Evolutionary conservation across 2,329 filamentous ascomycete species (phyloP).

Genomic region (Fusarium lateritium): DNA sequence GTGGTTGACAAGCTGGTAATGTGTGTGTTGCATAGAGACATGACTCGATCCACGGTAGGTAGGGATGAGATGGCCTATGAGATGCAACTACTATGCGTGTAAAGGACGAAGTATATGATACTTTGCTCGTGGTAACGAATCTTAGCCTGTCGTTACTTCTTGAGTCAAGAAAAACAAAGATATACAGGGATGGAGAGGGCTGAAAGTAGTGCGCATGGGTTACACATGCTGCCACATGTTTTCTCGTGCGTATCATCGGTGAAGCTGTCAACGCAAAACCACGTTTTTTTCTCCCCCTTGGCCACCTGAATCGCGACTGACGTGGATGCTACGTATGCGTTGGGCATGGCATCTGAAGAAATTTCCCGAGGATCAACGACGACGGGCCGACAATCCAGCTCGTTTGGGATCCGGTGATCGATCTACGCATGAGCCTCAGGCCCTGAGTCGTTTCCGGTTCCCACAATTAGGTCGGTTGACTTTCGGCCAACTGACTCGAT

Average conservation of each 20-base stretch:
- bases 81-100: conserved; percentile 1
- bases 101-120: conserved; percentile 34
- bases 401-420: conserved; percentile 26
- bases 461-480: conserved; percentile 13
- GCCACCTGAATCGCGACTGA: conserved; percentile 40
- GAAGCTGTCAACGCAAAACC: conserved; percentile 28
- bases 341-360: conserved; percentile 1
- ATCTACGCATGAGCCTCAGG: conserved; percentile 29
- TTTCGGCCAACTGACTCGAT: conserved; percentile 30
- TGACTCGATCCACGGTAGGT: conserved; percentile 19
- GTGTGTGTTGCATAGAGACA: conserved; percentile 12
- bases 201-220: conserved; percentile 22
- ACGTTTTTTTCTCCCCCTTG: conserved; percentile 18
- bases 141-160: conserved; percentile 14
- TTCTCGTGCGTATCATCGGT: conserved; percentile 5
- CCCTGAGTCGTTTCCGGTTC: conserved; percentile 28
- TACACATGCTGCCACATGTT: conserved; percentile 27
- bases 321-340: conserved; percentile 24
- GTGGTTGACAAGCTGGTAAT: conserved; percentile 48
- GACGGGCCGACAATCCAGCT: conserved; percentile 43
- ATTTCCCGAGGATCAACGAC: conserved; percentile 19
- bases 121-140: conserved; percentile 12
- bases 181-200: conserved; percentile 21
- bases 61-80: conserved; percentile 19
- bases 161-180: conserved; percentile 34